Base-by-base conservation (phyloP, 164 flowering plant species). In the Tetracentron sinense region DNA sequence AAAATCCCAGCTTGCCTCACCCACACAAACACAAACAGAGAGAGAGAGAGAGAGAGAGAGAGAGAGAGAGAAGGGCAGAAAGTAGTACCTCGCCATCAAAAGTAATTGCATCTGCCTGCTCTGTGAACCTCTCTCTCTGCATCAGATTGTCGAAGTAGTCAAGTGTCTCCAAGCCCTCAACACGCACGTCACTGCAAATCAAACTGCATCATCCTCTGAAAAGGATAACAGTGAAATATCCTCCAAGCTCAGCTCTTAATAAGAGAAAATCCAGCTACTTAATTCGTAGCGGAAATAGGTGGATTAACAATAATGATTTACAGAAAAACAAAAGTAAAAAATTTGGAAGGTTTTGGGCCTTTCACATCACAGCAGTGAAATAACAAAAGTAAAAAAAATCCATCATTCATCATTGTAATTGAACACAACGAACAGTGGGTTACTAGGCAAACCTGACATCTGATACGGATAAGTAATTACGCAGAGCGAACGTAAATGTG, bases 131-230 rank as follows among this genome's bases (percentile, higher is more conserved):
- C 61, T 82, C 78, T 73, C 74, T 77, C 27, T 69, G 53, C 81
- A 62, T 65, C 73, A 86, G 70, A 75, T 85, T 85, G 60, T 92
- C 96, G 54, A 92, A 73, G 74, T 83, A 92, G 73, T 92, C 97
- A 26, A 89, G 92, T n/a, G 96, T 92, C 81, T 92, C 95, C 88
- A 92, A 76, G 55, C 96, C 98, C 77, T 92, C 98, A 42, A 92
- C 83, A 33, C 95, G 89, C 60, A 89, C 92, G 79, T 89, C 96
- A 81, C 96, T 92, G 89, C 70, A 80, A 79, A 78, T 70, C 56
- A 59, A 68, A 75, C 53, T 51, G 77, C 69, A 67, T 67, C 74
- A 68, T 49, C 3, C 51, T 62, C 56, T 54, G 64, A 69, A 71
- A 72, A 54, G 63, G 51, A 57, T 25, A 31, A 61, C 30, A 62